Base-by-base conservation (phyloP, 768 basidiomycete genomes). In the Dacryopinax spathularia region DNA sequence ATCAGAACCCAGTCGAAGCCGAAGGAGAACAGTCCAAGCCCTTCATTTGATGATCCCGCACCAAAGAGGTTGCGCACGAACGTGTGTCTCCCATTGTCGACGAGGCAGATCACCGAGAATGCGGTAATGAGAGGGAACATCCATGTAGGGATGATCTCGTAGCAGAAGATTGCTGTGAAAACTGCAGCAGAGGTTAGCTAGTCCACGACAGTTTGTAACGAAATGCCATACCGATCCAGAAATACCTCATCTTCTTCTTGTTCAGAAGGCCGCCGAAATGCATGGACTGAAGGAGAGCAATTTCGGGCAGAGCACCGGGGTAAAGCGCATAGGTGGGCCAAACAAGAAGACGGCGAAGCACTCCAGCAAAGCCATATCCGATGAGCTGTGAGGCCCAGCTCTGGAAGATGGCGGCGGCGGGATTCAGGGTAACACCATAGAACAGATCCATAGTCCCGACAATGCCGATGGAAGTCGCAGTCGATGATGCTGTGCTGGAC, bases 371-470 rank as follows among this genome's bases (percentile, higher is more conserved):
- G 2, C 75, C 75, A 62, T 73, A 74, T 61, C 77, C 77, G 25
- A 76, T 70, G 71, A 74, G 72, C 66, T 78, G 77, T 31, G 79
- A 81, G 0, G 81, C 76, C 65, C 82, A 82, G 18, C 80, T 82
- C 64, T 81, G 81, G 70, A 83, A 81, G 33, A 82, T 78, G 0
- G 81, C 81, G 1, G 80, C 76, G 1, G 77, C 81, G 18, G 77
- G 74, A 65, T 81, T 81, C 13, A 82, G 72, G 25, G 70, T 75
- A 16, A 80, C 70, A 66, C 80, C 77, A 63, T 83, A 83, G 69
- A 81, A 83, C 10, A 83, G 70, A 66, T 82, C 81, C 35, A 84
- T 76, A 0, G 82, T 81, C 2, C 83, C 83, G 62, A 84, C 82
- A 65, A 84, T 78, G 62, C 78, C 81, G 69, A 84, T 83, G 0